Base-by-base conservation (phyloP, 1,139 yeast species). In the Suhomyces maxii region DNA sequence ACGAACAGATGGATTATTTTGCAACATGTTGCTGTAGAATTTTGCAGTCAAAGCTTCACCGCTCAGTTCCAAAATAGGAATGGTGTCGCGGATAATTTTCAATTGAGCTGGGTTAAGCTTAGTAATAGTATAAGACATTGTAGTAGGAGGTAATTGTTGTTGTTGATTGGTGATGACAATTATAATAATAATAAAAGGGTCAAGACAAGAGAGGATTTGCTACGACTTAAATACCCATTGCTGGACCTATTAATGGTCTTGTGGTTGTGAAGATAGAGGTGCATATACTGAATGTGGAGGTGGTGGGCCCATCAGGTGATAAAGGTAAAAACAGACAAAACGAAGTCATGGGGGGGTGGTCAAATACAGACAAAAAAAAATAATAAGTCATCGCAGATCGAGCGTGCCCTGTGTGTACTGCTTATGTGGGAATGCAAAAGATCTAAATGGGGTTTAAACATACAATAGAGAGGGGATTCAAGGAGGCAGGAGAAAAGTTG, bases 21-120 rank as follows among this genome's bases (percentile, higher is more conserved):
- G 49, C 33, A 84, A 65, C 89, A 85, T 82, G 55, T 73, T 69
- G 23, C 67, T 53, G 63, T 84, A 84, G 60, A 84, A 82, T 18
- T 65, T 66, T 28, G 73, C 62, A 30, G 89, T 83, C 44, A 85
- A 67, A 3, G 67, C 71, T 28, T 73, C 79, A 34, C 89, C 90
- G 40, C 77, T 69, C 50, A 65, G 67, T 61, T 83, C 79, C 47
- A 84, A 71, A 41, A 78, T 73, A 6, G 89, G 89, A 33, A 83
- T 73, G 0, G 87, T 79, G 31, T 80, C 77, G 53, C 72, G 76
- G 58, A 83, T 72, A 49, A 79, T 68, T 14, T 56, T 51, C 51
- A 63, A 63, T 53, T 76, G 79, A 1, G 51, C 58, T 5, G 55
- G 58, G 34, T 65, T 60, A 36, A 69, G 62, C 14, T 60, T 65